Evolutionary conservation across 75 land plant species (phyloP).

Genomic region (Adiantum capillusveneris): DNA sequence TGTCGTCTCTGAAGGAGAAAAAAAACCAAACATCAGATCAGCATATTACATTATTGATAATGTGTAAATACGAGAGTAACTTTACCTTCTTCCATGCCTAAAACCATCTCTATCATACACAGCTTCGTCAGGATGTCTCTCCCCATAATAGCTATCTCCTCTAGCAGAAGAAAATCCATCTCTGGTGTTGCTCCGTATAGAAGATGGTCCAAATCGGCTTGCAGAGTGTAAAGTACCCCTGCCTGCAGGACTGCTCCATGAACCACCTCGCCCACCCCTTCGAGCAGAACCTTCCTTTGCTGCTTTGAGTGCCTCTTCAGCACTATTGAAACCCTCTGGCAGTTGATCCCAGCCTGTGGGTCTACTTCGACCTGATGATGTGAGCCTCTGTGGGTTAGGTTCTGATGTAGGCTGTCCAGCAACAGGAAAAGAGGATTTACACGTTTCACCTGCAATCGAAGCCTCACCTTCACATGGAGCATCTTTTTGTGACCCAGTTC

Average conservation of each 20-base stretch:
- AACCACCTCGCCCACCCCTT: constrained; percentile 4
- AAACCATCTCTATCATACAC: constrained; percentile 10
- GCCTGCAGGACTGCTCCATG: constrained; percentile 6
- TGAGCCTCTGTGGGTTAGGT: constrained; percentile 3
- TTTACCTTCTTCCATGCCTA: constrained; percentile 17
- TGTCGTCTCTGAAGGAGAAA: constrained; percentile 4
- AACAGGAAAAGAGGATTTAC: background rate
- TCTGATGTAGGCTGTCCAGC: constrained; percentile 2
- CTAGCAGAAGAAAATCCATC: constrained; percentile 2
- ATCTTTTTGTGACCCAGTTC: background rate
- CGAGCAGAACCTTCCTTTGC: constrained; percentile 12
- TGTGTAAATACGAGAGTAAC: constrained; percentile 5
- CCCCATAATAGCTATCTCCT: constrained; percentile 13
- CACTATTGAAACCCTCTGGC: constrained; percentile 37
- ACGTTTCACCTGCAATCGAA: background rate
- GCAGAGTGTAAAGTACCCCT: background rate
- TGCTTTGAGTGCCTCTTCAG: constrained; percentile 28
- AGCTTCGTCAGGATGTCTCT: constrained; percentile 13
- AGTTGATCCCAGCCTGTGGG: constrained; percentile 59
- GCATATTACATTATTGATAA: no score
- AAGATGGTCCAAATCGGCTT: background rate
- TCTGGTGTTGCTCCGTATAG: background rate
- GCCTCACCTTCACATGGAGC: background rate
- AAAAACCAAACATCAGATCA: no score
- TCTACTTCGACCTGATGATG: constrained; percentile 12